Conservation (phyloP, 129 eudicot genomes). For the Centaurea solstitialis region DNA sequence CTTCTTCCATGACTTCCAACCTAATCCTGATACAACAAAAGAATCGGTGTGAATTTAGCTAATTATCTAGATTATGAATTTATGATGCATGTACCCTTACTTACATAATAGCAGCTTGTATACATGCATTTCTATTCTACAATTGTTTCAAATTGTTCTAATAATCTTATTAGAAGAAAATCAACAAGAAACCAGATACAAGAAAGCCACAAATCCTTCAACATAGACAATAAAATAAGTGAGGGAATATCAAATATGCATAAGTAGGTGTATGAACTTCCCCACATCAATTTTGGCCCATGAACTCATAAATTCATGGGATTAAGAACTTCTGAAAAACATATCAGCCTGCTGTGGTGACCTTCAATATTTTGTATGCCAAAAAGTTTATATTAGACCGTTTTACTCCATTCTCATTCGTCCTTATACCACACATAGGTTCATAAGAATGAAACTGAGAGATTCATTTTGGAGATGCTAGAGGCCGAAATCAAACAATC, state of each 20-base stretch:
- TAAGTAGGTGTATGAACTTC: background rate
- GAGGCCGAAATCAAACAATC: background rate
- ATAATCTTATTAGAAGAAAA: background rate
- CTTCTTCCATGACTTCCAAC: slow-evolving; percentile 99
- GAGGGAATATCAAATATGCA: background rate
- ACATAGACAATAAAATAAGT: background rate
- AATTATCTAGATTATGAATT: background rate
- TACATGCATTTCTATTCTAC: background rate
- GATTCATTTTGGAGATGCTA: background rate
- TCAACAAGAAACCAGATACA: background rate
- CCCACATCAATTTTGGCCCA: background rate
- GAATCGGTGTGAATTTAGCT: background rate
- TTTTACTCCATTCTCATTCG: background rate
- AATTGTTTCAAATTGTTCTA: background rate
- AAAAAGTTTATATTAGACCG: background rate
- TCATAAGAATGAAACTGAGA: background rate
- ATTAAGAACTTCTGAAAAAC: background rate
- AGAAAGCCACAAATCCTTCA: background rate
- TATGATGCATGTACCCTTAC: background rate
- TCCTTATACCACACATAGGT: background rate
- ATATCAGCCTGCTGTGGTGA: background rate
- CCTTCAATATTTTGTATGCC: background rate
- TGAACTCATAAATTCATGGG: background rate
- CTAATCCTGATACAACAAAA: slow-evolving; percentile 65
- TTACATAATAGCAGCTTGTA: background rate